Evolutionary conservation across 1,284 basidiomycete genomes (phyloP).

Genomic region (Tetrapyrgos nigripes): DNA sequence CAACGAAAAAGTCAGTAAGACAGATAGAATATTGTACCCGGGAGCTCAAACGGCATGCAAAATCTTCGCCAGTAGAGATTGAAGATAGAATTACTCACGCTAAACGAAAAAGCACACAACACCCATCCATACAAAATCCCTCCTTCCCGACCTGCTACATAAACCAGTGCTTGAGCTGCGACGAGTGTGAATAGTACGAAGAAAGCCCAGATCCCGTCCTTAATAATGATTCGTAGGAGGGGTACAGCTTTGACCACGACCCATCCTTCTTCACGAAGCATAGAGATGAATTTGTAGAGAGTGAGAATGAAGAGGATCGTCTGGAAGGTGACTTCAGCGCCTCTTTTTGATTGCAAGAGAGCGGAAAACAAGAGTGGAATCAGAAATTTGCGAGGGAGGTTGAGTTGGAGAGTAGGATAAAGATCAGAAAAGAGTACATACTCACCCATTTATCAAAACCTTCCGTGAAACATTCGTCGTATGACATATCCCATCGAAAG

Average conservation of each 20-base stretch:
- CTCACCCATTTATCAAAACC: background rate
- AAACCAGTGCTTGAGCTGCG: background rate
- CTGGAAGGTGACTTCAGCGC: background rate
- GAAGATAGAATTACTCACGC: background rate
- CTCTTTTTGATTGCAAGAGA: background rate
- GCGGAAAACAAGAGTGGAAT: background rate
- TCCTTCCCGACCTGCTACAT: background rate
- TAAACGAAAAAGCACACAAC: constrained; percentile 3
- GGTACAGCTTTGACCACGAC: background rate
- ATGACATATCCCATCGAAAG: constrained; percentile 1
- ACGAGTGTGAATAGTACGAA: constrained; percentile 1
- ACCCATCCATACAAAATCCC: constrained; percentile 2
- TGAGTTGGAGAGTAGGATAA: background rate
- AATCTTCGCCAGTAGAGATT: background rate
- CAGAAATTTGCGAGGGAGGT: background rate
- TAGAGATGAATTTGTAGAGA: constrained; percentile 3
- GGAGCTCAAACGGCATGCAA: too few relatives aligned
- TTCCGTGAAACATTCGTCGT: background rate
- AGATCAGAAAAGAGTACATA: background rate
- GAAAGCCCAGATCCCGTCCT: constrained; percentile 13
- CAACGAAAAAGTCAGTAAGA: background rate
- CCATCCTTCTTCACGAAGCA: background rate
- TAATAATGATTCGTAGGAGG: background rate
- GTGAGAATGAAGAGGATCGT: constrained; percentile 6
- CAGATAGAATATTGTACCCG: background rate